Conservation (phyloP, 352 stramenopile genomes). For the Elongisporangium undulatum region DNA sequence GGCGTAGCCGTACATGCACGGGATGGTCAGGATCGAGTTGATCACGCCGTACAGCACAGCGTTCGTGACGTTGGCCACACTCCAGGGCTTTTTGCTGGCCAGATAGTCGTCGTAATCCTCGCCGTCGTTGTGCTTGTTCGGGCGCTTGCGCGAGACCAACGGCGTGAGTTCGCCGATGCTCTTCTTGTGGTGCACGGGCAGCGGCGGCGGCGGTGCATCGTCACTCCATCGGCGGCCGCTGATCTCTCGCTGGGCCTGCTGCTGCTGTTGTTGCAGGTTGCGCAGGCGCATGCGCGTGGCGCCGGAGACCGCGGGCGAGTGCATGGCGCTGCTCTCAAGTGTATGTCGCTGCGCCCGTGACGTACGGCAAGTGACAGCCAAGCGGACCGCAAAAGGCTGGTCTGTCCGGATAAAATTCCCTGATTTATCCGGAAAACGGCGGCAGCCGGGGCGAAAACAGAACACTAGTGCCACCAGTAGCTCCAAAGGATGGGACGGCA, state of each 20-base stretch:
- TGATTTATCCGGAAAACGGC: neutral
- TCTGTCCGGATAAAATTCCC: neutral
- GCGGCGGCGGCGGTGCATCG: conserved; percentile 15
- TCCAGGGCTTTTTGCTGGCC: neutral
- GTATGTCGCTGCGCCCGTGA: neutral
- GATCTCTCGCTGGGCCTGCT: conserved; percentile 9
- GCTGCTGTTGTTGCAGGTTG: conserved; percentile 6
- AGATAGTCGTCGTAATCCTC: neutral
- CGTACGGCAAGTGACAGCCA: neutral
- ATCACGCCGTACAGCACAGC: conserved; percentile 87
- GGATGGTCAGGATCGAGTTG: conserved; percentile 93
- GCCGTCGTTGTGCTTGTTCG: neutral
- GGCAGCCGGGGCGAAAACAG: neutral
- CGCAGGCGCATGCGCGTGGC: conserved; percentile 36
- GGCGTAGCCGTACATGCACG: conserved; percentile 94
- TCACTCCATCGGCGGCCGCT: conserved; percentile 1
- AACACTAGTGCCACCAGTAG: neutral
- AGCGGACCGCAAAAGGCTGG: conserved; percentile 3
- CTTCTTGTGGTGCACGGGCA: conserved; percentile 19
- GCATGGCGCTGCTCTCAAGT: conserved; percentile 23
- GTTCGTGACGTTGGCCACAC: conserved; percentile 46
- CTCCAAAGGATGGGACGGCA: neutral
- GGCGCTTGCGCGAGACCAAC: conserved; percentile 1
- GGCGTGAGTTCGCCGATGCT: neutral
- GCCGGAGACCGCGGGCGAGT: conserved; percentile 61